Evolutionary conservation across 2,329 filamentous ascomycete species (phyloP).

Genomic region (Xylariales sp.): DNA sequence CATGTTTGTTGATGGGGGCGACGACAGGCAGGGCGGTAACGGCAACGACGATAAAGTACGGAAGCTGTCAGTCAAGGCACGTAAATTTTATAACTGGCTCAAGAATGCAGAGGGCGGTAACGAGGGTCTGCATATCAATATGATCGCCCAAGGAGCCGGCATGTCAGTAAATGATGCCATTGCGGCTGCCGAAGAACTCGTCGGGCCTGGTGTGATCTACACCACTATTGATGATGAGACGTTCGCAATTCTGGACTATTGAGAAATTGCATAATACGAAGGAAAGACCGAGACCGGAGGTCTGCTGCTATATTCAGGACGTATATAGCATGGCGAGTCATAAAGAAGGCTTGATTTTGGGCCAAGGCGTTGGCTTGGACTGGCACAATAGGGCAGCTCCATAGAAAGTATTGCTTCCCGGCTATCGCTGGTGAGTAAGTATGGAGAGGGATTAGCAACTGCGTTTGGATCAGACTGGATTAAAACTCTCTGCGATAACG

Average conservation of each 20-base stretch:
- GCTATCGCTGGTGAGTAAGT: too few relatives aligned
- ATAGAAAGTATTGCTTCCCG: too few relatives aligned
- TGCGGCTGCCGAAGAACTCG: slow-evolving; percentile 76
- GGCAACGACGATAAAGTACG: slow-evolving; percentile 31
- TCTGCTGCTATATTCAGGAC: too few relatives aligned
- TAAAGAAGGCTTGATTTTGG: background rate
- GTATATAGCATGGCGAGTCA: background rate
- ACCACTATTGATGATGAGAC: slow-evolving; percentile 91
- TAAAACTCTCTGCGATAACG: too few relatives aligned
- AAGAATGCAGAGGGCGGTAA: slow-evolving; percentile 64
- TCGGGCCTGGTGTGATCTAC: slow-evolving; percentile 72
- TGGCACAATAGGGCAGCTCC: background rate
- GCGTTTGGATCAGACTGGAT: too few relatives aligned
- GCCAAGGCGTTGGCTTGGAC: background rate
- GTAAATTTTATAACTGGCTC: slow-evolving; percentile 69
- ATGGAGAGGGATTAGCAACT: too few relatives aligned
- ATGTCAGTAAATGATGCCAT: slow-evolving; percentile 68
- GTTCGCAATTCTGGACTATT: slow-evolving; percentile 77
- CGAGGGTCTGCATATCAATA: slow-evolving; percentile 79
- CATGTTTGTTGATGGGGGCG: slow-evolving; percentile 53
- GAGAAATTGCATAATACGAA: too few relatives aligned
- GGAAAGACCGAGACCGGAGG: too few relatives aligned
- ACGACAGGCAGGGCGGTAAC: slow-evolving; percentile 34
- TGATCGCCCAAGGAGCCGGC: slow-evolving; percentile 63
- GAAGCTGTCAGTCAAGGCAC: slow-evolving; percentile 53